Base-by-base conservation (phyloP, 352 stramenopile species). In the Globisporangium megalacanthum region DNA sequence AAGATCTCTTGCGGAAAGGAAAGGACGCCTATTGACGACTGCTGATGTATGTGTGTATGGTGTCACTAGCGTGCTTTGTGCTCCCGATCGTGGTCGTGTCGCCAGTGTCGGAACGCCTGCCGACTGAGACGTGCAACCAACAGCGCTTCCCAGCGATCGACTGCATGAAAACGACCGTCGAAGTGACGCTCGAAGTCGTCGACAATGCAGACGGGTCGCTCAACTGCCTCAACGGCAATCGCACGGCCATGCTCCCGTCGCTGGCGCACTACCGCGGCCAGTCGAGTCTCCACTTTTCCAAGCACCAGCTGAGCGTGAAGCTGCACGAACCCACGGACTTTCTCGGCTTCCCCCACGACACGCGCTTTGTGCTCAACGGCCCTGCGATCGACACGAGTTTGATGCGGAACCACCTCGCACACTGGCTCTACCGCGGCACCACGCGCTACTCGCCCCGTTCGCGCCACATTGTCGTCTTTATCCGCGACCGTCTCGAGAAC, bases 261-360 rank as follows among this genome's bases (percentile, higher is more conserved):
- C 79, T 68, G 60, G 71, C 78, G 52, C 86, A 90, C 63, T 91
- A 90, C 70, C 83, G 83, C 44, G 83, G 83, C 33, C 80, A 93
- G 42, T 76, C 80, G 29, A 89, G 77, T 65, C 74, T 93, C 17
- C 83, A 81, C 62, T 89, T 88, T 58, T 48, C 70, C 52, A 93
- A 93, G 66, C 83, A 93, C 62, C 80, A 91, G 52, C 75, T 91
- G 52, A 80, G 71, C 55, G 51, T 93, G 57, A 86, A 86, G 59
- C 82, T 91, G 55, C 48, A 72, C 15, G 50, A 77, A 31, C 49
- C 67, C 1, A 68, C 57, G 4, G 44, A 57, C 17, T 83, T 91
- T 46, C 56, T 93, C 1, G 80, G 75, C 1, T 63, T 93, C 42
- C 80, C 83, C 0, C 68, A 77, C 35, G 84, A 89, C 59, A 75